Conservation (phyloP, 73 alveolate genomes). For the Stentor roeselii region DNA sequence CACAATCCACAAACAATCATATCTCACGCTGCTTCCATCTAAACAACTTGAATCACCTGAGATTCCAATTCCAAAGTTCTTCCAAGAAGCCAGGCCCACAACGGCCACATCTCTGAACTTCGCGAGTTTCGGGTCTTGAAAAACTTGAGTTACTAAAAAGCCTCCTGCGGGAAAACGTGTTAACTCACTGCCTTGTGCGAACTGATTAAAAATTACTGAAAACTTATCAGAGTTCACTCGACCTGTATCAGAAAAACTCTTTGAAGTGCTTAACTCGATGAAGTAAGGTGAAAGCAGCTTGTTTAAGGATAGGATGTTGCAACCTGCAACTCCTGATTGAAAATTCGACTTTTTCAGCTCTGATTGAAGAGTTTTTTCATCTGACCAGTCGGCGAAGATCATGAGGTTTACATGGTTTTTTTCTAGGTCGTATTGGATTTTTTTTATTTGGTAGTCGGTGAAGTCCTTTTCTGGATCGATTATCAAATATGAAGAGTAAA, state of each 20-base stretch:
- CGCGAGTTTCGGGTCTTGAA: background rate
- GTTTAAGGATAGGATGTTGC: slow-evolving; percentile 43
- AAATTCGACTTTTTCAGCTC: slow-evolving; percentile 27
- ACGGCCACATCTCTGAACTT: slow-evolving; percentile 11
- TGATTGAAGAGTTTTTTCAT: slow-evolving; percentile 30
- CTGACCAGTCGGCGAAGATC: slow-evolving; percentile 54
- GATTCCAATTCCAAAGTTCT: background rate
- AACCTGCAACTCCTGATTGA: slow-evolving; percentile 49
- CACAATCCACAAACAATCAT: slow-evolving; percentile 19
- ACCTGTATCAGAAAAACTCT: background rate
- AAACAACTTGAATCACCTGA: slow-evolving; percentile 15
- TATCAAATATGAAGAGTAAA: slow-evolving; percentile 39
- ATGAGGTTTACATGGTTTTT: slow-evolving; percentile 31
- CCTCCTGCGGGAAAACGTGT: slow-evolving; percentile 17
- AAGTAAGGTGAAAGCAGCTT: slow-evolving; percentile 44
- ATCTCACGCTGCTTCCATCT: background rate
- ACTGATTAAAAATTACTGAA: slow-evolving; percentile 12
- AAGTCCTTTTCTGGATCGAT: slow-evolving; percentile 54
- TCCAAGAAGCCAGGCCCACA: background rate
- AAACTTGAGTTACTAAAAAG: background rate
- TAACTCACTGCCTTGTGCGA: background rate
- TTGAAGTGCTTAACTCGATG: slow-evolving; percentile 36
- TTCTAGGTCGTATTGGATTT: slow-evolving; percentile 48
- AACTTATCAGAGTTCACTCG: background rate
- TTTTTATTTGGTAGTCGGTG: slow-evolving; percentile 39